Percentiles rank a stretch among this genome's conserved stretches.
These are phyloP conservation scores for Suhomyces vadensis DNA, from an alignment of 805 yeast species.

Conservation along the genomic window DNA sequence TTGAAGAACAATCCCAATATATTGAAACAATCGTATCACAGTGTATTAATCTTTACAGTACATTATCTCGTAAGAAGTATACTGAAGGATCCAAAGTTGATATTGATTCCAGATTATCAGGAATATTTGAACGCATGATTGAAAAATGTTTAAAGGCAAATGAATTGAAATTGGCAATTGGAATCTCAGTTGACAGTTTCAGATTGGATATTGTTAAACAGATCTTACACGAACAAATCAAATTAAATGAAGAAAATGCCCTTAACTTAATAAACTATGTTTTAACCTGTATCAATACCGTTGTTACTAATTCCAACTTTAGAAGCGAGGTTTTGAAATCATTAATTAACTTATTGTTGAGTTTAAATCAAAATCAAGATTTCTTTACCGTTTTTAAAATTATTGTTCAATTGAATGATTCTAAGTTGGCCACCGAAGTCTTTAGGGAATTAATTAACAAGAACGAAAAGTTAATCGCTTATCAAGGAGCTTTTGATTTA, in stretches of 20 bases:
- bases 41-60: constrained; percentile 82
- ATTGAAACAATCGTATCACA: constrained; percentile 92
- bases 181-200: constrained; percentile 85
- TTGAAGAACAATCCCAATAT: constrained; percentile 76
- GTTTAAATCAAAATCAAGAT: constrained; percentile 61
- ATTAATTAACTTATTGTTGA: constrained; percentile 60
- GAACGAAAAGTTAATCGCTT: constrained; percentile 60
- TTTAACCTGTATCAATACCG: constrained; percentile 67
- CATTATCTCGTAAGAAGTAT: constrained; percentile 52
- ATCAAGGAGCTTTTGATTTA: constrained; percentile 93
- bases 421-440: constrained; percentile 63
- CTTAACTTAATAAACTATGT: constrained; percentile 68
- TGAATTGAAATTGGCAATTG: constrained; percentile 80
- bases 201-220: constrained; percentile 76
- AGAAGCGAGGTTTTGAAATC: constrained; percentile 63
- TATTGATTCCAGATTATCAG: constrained; percentile 62
- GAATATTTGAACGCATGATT: constrained; percentile 85
- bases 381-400: constrained; percentile 83
- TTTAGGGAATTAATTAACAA: constrained; percentile 62
- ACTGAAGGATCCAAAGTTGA: constrained; percentile 20
- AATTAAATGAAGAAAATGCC: constrained; percentile 50
- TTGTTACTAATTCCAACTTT: constrained; percentile 64
- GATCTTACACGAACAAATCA: constrained; percentile 48
- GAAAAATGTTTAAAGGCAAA: constrained; percentile 69
- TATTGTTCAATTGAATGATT: constrained; percentile 83